phyloP scores from a whole-genome alignment of 2,329 filamentous ascomycete species.

The Tolypocladium ophioglossoides region DNA sequence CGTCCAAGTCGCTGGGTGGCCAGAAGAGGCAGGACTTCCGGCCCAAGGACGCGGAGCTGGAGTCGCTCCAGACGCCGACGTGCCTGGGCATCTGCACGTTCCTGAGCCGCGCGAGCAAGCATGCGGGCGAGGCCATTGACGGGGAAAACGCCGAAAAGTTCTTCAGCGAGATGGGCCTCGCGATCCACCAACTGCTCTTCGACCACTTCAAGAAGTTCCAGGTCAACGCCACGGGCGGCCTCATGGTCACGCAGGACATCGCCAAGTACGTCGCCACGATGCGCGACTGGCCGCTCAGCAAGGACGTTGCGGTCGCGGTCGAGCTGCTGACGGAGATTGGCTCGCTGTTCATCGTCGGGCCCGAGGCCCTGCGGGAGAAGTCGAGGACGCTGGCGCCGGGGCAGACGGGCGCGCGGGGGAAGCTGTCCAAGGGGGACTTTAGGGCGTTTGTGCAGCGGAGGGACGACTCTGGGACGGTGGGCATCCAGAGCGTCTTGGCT shows the following conservation, averaged over 20 bases:
- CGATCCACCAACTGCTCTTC: slow-evolving; percentile 67
- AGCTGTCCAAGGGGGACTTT: slow-evolving; percentile 58
- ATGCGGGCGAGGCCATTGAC: slow-evolving; percentile 60
- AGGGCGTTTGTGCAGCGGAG: slow-evolving; percentile 75
- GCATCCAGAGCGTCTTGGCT: slow-evolving; percentile 73
- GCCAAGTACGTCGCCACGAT: slow-evolving; percentile 84
- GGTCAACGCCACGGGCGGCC: slow-evolving; percentile 83
- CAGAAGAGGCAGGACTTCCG: slow-evolving; percentile 88
- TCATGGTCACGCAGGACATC: slow-evolving; percentile 95
- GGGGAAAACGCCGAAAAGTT: slow-evolving; percentile 77
- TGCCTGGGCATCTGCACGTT: slow-evolving; percentile 77
- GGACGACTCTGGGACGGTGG: slow-evolving; percentile 72
- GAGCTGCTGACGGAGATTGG: slow-evolving; percentile 90
- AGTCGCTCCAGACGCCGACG: slow-evolving; percentile 75
- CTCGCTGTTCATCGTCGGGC: slow-evolving; percentile 88
- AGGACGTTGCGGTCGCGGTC: slow-evolving; percentile 57
- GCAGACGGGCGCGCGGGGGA: slow-evolving; percentile 34
- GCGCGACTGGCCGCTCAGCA: slow-evolving; percentile 66
- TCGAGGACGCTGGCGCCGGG: slow-evolving; percentile 45
- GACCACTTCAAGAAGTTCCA: slow-evolving; percentile 92
- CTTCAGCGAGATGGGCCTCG: slow-evolving; percentile 71
- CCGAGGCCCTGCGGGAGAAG: slow-evolving; percentile 64
- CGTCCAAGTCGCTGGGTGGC: slow-evolving; percentile 56
- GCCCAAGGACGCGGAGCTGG: slow-evolving; percentile 70
- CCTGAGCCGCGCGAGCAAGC: slow-evolving; percentile 54